Percentiles rank a stretch among this genome's conserved stretches.
Conservation (phyloP, 78 protist genomes). For the Diacronema lutheri region DNA sequence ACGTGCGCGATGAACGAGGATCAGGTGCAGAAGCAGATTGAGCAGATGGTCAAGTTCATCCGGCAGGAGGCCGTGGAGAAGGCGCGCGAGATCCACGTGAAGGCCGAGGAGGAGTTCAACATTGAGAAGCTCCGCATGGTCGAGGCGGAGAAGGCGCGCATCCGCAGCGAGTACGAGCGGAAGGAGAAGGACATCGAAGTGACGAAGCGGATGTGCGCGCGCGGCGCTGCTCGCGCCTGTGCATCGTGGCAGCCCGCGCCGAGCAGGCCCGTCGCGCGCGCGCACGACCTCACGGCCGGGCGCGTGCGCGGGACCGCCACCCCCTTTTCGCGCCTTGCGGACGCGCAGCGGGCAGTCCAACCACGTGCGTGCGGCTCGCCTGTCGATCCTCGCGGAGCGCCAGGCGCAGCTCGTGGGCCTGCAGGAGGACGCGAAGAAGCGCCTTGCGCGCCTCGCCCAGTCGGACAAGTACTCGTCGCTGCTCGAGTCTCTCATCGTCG, state of each 20-base stretch:
- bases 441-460: constrained; percentile 28
- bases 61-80: constrained; percentile 75
- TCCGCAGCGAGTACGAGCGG: constrained; percentile 69
- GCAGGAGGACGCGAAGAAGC: constrained; percentile 50
- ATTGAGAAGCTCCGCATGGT: constrained; percentile 71
- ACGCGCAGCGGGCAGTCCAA: constrained; percentile 41
- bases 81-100: constrained; percentile 63
- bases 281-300: too few species aligned
- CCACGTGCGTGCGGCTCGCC: constrained; percentile 60
- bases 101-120: constrained; percentile 76
- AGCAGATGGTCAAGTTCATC: constrained; percentile 74
- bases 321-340: too few species aligned
- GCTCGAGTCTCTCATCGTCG: constrained; percentile 47
- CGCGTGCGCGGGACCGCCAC: too few species aligned
- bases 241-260: too few species aligned
- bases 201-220: constrained; percentile 74
- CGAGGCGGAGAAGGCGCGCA: constrained; percentile 68
- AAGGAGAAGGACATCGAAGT: constrained; percentile 76
- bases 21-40: neutral
- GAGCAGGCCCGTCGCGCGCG: too few species aligned
- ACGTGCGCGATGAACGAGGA: constrained; percentile 7
- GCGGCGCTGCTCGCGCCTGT: too few species aligned
- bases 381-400: constrained; percentile 61
- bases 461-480: constrained; percentile 44
- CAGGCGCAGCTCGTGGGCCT: constrained; percentile 60